Percentiles rank a stretch among this genome's conserved stretches.
phyloP scores from a whole-genome alignment of 306 rosid genomes.

The Sindora glabra region DNA sequence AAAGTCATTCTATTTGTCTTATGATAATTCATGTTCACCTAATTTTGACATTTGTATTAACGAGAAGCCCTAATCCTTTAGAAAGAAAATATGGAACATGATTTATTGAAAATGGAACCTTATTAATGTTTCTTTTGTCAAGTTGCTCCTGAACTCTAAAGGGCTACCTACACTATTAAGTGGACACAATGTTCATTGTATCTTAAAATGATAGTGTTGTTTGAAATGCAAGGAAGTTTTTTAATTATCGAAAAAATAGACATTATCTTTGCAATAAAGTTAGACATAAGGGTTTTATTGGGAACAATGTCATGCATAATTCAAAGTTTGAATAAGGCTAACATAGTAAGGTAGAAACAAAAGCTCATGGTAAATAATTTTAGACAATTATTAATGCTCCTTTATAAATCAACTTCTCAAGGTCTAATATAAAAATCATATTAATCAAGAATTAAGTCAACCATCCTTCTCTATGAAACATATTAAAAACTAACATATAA shows the following conservation, averaged over 20 bases:
- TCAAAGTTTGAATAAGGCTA: not conserved
- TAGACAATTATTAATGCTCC: not conserved
- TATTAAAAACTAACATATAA: not conserved
- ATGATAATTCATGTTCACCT: too few relatives aligned
- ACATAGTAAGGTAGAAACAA: not conserved
- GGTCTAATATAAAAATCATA: not conserved
- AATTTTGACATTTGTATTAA: too few relatives aligned
- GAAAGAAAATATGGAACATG: slow-evolving; percentile 28
- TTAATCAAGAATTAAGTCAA: not conserved
- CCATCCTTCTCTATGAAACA: slow-evolving; percentile 1
- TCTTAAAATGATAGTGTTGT: slow-evolving; percentile 22
- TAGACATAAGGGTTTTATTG: too few relatives aligned
- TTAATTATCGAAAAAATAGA: not conserved
- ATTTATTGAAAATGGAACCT: slow-evolving; percentile 44
- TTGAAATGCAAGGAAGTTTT: slow-evolving; percentile 1
- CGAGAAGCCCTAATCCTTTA: slow-evolving; percentile 32
- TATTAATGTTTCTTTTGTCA: slow-evolving; percentile 33
- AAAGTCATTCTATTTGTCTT: too few relatives aligned
- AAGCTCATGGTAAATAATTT: not conserved
- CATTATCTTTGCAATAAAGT: too few relatives aligned
- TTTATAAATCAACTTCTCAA: not conserved
- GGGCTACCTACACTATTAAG: slow-evolving; percentile 61
- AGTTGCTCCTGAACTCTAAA: slow-evolving; percentile 50
- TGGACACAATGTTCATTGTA: slow-evolving; percentile 63
- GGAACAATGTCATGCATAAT: not conserved